A percentile compares a stretch with the other conserved stretches of the same genome.
Conservation (phyloP, 1,284 basidiomycete species). For the Schizophyllum commune region DNA sequence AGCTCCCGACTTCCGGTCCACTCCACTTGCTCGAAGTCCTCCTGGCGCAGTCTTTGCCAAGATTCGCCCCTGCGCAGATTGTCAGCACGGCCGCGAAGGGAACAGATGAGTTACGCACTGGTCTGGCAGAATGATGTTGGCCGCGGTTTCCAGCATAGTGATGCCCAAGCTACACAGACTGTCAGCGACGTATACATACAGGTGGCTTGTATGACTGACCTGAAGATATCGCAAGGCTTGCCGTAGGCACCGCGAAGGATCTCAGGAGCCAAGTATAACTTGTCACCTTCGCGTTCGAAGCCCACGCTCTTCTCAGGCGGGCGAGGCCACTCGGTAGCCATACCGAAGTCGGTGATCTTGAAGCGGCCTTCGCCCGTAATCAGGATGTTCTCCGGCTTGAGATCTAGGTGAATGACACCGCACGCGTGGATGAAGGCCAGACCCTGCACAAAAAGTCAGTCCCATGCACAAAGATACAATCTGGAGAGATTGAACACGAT, state of each 20-base stretch:
- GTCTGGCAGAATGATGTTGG: conserved; percentile 95
- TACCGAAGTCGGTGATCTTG: conserved; percentile 99
- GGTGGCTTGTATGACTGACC: conserved; percentile 40
- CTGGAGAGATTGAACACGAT: conserved; percentile 1
- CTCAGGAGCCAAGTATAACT: conserved; percentile 97
- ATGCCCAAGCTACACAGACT: conserved; percentile 71
- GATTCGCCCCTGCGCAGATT: conserved; percentile 61
- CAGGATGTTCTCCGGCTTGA: conserved; percentile 98
- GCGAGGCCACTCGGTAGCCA: conserved; percentile 84
- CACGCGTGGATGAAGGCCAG: conserved; percentile 85
- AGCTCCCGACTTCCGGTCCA: conserved; percentile 69
- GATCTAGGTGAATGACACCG: conserved; percentile 91
- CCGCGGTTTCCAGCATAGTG: conserved; percentile 90
- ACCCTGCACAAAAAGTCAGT: conserved; percentile 45
- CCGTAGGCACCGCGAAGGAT: conserved; percentile 89
- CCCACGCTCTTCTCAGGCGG: conserved; percentile 24
- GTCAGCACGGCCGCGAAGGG: conserved; percentile 15
- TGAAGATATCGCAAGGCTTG: conserved; percentile 94
- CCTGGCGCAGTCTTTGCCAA: conserved; percentile 90
- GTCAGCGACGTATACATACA: conserved; percentile 32
- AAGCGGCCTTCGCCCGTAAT: conserved; percentile 85
- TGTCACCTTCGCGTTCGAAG: conserved; percentile 94
- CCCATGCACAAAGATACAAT: conserved; percentile 18
- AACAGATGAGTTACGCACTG: conserved; percentile 55
- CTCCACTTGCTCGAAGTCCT: conserved; percentile 90